These are phyloP conservation scores for Neostapfia colusana DNA, from an alignment of 176 grass and related monocot species.

Conservation along the genomic window DNA sequence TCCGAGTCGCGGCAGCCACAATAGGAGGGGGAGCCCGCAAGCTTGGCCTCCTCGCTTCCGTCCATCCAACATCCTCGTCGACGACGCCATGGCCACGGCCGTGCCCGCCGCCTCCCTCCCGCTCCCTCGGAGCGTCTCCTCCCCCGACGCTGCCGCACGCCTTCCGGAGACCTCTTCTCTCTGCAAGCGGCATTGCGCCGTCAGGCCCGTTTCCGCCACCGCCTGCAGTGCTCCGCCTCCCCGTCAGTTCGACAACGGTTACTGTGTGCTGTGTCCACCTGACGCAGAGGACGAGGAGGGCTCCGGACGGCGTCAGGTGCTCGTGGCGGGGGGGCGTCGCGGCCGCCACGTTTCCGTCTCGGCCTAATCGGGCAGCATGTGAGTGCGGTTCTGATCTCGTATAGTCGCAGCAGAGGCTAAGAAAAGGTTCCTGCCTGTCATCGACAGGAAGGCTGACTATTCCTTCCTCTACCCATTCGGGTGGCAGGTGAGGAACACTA, in stretches of 20 bases:
- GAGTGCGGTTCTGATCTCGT: conserved; percentile 76
- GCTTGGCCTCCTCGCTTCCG: neutral
- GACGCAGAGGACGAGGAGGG: conserved; percentile 31
- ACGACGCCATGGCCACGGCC: conserved; percentile 35
- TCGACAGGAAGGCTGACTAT: conserved; percentile 67
- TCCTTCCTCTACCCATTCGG: conserved; percentile 90
- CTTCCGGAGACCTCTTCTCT: neutral
- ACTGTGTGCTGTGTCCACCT: neutral
- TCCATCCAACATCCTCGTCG: neutral
- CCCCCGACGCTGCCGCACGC: neutral
- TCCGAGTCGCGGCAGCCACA: conserved; percentile 11
- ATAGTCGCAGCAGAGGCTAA: conserved; percentile 91
- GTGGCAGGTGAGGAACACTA: conserved; percentile 68
- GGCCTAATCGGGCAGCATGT: conserved; percentile 60
- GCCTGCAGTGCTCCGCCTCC: conserved; percentile 1
- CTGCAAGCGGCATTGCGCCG: conserved; percentile 29
- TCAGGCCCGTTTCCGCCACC: conserved; percentile 15
- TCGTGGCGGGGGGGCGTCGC: conserved; percentile 52
- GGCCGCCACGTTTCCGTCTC: conserved; percentile 40
- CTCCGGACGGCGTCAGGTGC: conserved; percentile 53
- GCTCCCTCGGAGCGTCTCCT: conserved; percentile 12
- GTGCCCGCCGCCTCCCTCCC: conserved; percentile 35
- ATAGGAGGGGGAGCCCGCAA: conserved; percentile 17
- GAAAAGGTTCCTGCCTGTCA: conserved; percentile 75
- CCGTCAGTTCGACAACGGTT: neutral